Evolutionary conservation across 2,329 filamentous ascomycete genomes (phyloP), one percentile per base, ranked within the genome.

Genomic region (Beauveria medogensis): DNA sequence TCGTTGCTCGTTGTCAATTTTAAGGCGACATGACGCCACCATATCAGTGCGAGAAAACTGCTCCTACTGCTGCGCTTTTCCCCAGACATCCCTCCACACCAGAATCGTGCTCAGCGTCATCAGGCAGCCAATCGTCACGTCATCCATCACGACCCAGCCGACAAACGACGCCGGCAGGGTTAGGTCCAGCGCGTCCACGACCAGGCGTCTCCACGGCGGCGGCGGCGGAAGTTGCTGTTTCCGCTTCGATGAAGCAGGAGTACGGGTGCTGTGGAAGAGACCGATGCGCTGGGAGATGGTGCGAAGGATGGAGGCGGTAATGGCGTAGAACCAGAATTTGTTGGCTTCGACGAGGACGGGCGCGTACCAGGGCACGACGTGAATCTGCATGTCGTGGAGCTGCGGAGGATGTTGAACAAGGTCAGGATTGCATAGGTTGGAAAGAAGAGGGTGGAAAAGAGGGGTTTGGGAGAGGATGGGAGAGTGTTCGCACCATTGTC

Each of bases 281-380:
- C 16, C 18, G 22, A 8, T 16, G 20, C 47, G 46, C 48, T 37
- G 52, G 22, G 24, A 9, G 14, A 44, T 5, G 41, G 60, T 59
- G 48, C 55, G 50, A 6, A 55, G 6, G 16, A 62, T 62, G 43
- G 61, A 62, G 30, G 61, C 61, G 46, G 30, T 30, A 20, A 62
- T 62, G 41, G 61, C 55, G 55, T 62, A 62, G 51, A 62, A 59
- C 61, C 61, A 62, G 24, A 62, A 59, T 37, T 62, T 62, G 51
- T 62, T 62, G 50, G 61, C 61, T 51, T 62, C 61, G 26, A 59
- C 22, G 24, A 62, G 55, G 14, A 59, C 34, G 34, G 61, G 55
- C 5, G 16, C 34, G 51, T 62, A 62, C 61, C 61, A 62, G 22
- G 61, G 24, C n/a, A 62, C 30, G 50, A 44, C 30, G 55, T 57